A percentile compares a stretch with the other conserved stretches of the same genome.
Evolutionary conservation across 108 stramenopile genomes (phyloP).

Genomic region (Nitzschia palea): DNA sequence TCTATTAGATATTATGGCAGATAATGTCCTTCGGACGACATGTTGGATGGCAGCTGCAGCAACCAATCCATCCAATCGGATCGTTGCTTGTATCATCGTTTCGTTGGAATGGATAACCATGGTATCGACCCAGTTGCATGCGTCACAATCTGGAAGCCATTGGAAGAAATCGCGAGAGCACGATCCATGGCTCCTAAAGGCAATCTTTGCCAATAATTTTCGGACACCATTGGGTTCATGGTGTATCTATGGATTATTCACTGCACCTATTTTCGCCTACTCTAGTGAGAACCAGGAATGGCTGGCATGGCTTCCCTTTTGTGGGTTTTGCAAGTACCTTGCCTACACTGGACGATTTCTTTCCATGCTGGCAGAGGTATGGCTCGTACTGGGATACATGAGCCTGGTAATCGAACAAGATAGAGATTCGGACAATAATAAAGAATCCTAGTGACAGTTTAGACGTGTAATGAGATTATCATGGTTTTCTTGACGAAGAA

Average conservation of each 20-base stretch:
- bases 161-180: slow-evolving; percentile 27
- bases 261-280: slow-evolving; percentile 13
- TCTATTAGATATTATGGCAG: slow-evolving; percentile 59
- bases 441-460: not conserved
- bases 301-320: slow-evolving; percentile 10
- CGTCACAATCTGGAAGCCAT: slow-evolving; percentile 9
- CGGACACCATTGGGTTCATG: slow-evolving; percentile 33
- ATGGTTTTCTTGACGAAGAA: too few relatives aligned
- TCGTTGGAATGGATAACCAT: slow-evolving; percentile 71
- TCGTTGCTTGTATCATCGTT: slow-evolving; percentile 12
- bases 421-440: not conserved
- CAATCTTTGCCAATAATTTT: slow-evolving; percentile 65
- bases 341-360: slow-evolving; percentile 7
- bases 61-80: not conserved
- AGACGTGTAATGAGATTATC: too few relatives aligned
- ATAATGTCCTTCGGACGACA: slow-evolving; percentile 55
- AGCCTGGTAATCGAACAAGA: slow-evolving; percentile 6
- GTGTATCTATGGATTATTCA: slow-evolving; percentile 52
- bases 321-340: slow-evolving; percentile 2
- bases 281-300: not conserved
- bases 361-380: slow-evolving; percentile 13
- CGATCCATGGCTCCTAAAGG: slow-evolving; percentile 46
- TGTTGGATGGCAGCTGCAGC: slow-evolving; percentile 49
- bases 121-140: slow-evolving; percentile 49
- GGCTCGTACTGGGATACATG: slow-evolving; percentile 4